A percentile compares a stretch with the other conserved stretches of the same genome.
Conservation (phyloP, 768 basidiomycete genomes). For the Lentinula sp. region DNA sequence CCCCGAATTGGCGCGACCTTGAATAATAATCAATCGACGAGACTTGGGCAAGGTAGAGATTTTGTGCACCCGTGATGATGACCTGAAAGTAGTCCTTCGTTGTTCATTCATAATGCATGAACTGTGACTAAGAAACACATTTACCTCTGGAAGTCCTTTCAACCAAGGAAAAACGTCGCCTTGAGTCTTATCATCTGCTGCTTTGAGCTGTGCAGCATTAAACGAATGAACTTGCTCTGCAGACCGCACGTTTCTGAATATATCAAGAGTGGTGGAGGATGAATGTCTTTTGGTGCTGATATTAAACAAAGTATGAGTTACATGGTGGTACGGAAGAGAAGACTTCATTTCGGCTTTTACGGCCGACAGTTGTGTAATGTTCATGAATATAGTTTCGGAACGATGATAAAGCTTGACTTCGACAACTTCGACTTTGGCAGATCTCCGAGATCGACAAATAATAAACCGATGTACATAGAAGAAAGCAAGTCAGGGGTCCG, state of each 20-base stretch:
- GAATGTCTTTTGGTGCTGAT: neutral
- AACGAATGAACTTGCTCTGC: neutral
- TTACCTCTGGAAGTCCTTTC: neutral
- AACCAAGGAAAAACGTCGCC: neutral
- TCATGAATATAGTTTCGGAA: neutral
- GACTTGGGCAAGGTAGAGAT: too few species aligned
- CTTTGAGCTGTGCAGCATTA: neutral
- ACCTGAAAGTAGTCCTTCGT: neutral
- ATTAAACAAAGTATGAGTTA: neutral
- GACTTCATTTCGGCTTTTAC: neutral
- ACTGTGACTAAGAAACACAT: neutral
- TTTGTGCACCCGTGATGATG: neutral
- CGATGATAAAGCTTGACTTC: neutral
- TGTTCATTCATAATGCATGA: neutral
- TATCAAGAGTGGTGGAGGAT: neutral
- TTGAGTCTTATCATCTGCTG: neutral
- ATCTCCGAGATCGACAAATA: neutral
- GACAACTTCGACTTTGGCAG: neutral
- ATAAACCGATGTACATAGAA: neutral
- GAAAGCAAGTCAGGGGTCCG: neutral
- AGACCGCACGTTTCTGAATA: neutral
- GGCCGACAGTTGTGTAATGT: neutral
- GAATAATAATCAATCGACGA: neutral
- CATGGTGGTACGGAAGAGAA: neutral
- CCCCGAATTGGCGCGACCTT: slow-evolving; percentile 74